These are phyloP conservation scores for Ophiocordyceps robertsii DNA, from an alignment of 2,329 filamentous ascomycete species.

Conservation along the genomic window DNA sequence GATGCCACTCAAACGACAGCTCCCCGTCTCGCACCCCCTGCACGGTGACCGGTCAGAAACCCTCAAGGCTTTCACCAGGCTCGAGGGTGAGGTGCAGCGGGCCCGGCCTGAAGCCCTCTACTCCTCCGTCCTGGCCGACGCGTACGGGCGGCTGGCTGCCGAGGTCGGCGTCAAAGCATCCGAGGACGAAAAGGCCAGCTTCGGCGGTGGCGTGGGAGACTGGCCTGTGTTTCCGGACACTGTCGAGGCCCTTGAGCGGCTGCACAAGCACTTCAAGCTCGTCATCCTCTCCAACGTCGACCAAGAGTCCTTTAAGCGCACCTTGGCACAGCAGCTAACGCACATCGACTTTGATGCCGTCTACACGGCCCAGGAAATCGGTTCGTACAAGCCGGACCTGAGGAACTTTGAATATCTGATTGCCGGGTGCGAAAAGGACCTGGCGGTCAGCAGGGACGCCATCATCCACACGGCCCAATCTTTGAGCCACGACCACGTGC, in stretches of 20 bases:
- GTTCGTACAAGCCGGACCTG: constrained; percentile 54
- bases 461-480: constrained; percentile 59
- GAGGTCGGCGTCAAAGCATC: constrained; percentile 12
- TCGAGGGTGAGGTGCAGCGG: constrained; percentile 35
- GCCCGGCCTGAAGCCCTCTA: constrained; percentile 37
- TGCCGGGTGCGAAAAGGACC: constrained; percentile 31
- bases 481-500: constrained; percentile 52
- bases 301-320: constrained; percentile 15
- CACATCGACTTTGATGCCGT: constrained; percentile 44
- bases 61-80: constrained; percentile 34
- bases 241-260: constrained; percentile 32
- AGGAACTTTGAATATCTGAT: constrained; percentile 56
- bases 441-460: constrained; percentile 36
- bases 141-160: constrained; percentile 23
- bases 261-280: constrained; percentile 40
- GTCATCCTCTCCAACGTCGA: constrained; percentile 50
- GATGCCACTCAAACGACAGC: constrained; percentile 28
- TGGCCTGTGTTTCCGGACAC: constrained; percentile 49
- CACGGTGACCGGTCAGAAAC: constrained; percentile 20
- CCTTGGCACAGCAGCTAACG: constrained; percentile 23
- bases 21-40: constrained; percentile 18
- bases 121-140: constrained; percentile 23
- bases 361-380: constrained; percentile 58
- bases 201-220: constrained; percentile 31
- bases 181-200: constrained; percentile 14